phyloP scores from a whole-genome alignment of 139 green algal genomes.

The Chlamydomonas incerta region DNA sequence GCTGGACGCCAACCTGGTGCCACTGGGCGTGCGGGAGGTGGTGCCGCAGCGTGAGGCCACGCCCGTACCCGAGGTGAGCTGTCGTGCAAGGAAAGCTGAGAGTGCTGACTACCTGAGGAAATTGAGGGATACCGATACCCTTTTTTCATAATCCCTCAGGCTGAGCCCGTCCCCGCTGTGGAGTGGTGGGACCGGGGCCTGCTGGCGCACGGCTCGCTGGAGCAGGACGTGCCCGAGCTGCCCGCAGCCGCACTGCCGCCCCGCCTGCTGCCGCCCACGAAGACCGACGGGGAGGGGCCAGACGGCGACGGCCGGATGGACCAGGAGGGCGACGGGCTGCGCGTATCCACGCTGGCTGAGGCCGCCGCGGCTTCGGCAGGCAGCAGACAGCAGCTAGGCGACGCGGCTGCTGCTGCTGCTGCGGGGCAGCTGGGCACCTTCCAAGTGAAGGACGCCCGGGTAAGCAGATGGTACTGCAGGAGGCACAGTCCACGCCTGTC shows the following conservation, averaged over 20 bases:
- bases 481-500: no score
- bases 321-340: not conserved
- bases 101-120: no score
- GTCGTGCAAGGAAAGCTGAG: not conserved
- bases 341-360: not conserved
- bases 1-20: slow-evolving; percentile 73
- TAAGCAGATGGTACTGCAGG: no score
- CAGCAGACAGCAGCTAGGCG: not conserved
- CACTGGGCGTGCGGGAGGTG: slow-evolving; percentile 58
- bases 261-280: not conserved
- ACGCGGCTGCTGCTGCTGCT: not conserved
- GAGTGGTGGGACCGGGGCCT: slow-evolving; percentile 87
- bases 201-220: slow-evolving; percentile 70
- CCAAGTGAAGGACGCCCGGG: slow-evolving; percentile 14
- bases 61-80: not conserved
- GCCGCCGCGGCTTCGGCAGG: not conserved
- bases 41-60: slow-evolving; percentile 14
- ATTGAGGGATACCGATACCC: no score
- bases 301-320: not conserved
- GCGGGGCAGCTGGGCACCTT: slow-evolving; percentile 17
- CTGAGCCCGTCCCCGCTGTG: slow-evolving; percentile 72
- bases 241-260: not conserved
- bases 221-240: slow-evolving; percentile 34
- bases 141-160: not conserved
- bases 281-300: not conserved